Percentiles rank a stretch among this genome's conserved stretches.
Conservation (phyloP, 1,284 basidiomycete species). For the Hemileia vastatrix region DNA sequence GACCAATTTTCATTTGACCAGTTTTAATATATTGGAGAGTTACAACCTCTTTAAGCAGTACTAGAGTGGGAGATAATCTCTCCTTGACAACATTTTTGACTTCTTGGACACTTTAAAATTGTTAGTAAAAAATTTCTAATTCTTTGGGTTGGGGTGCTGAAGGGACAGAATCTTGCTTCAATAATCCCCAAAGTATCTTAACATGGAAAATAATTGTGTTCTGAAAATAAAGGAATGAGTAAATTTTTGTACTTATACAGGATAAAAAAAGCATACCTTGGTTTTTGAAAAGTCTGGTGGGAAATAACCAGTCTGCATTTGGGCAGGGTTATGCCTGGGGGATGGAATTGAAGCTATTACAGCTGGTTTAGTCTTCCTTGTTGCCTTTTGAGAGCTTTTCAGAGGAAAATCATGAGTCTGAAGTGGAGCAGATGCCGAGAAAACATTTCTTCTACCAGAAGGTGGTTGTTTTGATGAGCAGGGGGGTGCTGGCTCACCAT, state of each 20-base stretch:
- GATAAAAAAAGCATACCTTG: conserved; percentile 4
- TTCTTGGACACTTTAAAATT: neutral
- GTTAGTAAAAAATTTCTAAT: neutral
- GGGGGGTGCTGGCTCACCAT: no score
- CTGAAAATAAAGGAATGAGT: neutral
- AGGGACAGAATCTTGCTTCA: conserved; percentile 2
- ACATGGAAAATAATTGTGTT: conserved; percentile 4
- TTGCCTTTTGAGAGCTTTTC: no score
- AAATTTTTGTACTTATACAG: neutral
- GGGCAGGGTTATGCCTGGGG: neutral
- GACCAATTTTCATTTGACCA: conserved; percentile 1
- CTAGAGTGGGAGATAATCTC: neutral
- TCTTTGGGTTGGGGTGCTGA: neutral
- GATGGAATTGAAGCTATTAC: no score
- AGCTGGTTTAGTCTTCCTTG: no score
- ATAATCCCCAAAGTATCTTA: conserved; percentile 8
- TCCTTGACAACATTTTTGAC: neutral
- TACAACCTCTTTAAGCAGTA: neutral
- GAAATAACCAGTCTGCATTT: conserved; percentile 1
- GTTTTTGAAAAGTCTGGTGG: neutral
- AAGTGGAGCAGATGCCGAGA: no score
- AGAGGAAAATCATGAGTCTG: no score
- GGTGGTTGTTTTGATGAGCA: no score
- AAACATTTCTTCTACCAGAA: no score
- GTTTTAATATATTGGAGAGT: no score